Percentiles rank a stretch among this genome's conserved stretches.
phyloP scores from a whole-genome alignment of 2,329 filamentous ascomycete species.

The Xylaria sp. region DNA sequence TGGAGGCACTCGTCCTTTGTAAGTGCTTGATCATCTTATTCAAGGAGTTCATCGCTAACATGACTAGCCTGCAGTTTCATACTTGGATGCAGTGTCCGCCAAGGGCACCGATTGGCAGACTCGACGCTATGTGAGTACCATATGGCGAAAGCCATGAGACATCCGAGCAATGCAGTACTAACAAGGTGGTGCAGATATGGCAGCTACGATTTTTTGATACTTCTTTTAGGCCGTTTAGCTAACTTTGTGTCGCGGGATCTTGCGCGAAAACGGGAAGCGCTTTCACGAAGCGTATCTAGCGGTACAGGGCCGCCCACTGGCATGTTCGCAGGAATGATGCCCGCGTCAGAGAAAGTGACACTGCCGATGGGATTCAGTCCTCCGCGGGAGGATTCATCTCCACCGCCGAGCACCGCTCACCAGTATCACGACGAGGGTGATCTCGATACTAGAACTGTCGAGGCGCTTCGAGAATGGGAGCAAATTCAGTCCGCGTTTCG shows the following conservation, averaged over 20 bases:
- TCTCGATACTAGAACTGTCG: constrained; percentile 58
- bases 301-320: constrained; percentile 41
- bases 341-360: constrained; percentile 44
- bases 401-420: constrained; percentile 36
- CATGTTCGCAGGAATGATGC: constrained; percentile 52
- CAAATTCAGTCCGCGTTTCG: constrained; percentile 67
- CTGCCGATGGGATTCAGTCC: constrained; percentile 52
- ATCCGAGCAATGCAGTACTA: constrained; percentile 16
- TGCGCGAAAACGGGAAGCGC: constrained; percentile 66
- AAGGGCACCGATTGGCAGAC: constrained; percentile 68
- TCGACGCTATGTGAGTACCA: constrained; percentile 61
- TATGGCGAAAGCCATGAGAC: background rate
- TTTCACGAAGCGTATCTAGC: constrained; percentile 54
- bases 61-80: constrained; percentile 66
- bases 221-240: constrained; percentile 73
- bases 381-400: constrained; percentile 38
- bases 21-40: constrained; percentile 38
- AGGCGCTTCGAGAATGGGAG: constrained; percentile 75
- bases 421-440: constrained; percentile 45
- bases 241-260: constrained; percentile 75
- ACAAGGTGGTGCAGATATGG: constrained; percentile 59
- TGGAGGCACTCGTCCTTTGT: constrained; percentile 81
- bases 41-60: constrained; percentile 7
- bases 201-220: constrained; percentile 79
- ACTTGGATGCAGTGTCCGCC: constrained; percentile 85